Evolutionary conservation across 1,284 basidiomycete genomes (phyloP), one percentile per base, ranked within the genome.

Genomic region (Puccinia coronata): DNA sequence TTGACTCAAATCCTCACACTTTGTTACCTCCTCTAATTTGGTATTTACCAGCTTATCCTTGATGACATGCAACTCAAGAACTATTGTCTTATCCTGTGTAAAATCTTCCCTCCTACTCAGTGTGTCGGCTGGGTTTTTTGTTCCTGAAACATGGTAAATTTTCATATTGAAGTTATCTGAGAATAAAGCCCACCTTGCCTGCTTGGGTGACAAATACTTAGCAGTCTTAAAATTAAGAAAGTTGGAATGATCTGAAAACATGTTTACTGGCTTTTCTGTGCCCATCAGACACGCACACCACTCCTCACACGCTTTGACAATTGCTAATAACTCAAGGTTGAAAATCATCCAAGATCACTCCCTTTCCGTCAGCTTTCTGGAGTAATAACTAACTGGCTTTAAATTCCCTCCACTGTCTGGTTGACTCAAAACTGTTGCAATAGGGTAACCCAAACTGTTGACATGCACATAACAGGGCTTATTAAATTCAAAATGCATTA

Each of bases 231-330:
- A 75, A 61, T 75, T 59, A 18, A 57, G 12, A 9, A 75, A 43
- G 36, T 75, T 75, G n/a, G 51, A 39, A 75, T 75, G 51, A 39
- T 75, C 72, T 3, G 53, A 75, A 61, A 11, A 47, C 47, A 77
- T 28, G 18, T 2, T 25, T 9, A 67, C 41, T 18, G 41, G 74
- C 20, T 28, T 53, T 9, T 63, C 31, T 18, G 74, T 65, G 14
- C 43, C 61, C 61, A 65, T 65, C 47, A 77, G 39, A 41, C 59
- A 78, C 20, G 47, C 34, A 2, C 25, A 4, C 59, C 43, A 69
- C 31, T 67, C 47, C 12, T 65, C 20, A 39, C 51, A 78, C 6
- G 61, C 41, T 23, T 41, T 41, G 12, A 78, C 75, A 43, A 65
- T 59, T 5, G 72, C 72, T 41, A 57, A 36, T n/a, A 75, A 43